These are phyloP conservation scores for Metarhizium guizhouense DNA, from an alignment of 2,329 filamentous ascomycete genomes.

Conservation along the genomic window DNA sequence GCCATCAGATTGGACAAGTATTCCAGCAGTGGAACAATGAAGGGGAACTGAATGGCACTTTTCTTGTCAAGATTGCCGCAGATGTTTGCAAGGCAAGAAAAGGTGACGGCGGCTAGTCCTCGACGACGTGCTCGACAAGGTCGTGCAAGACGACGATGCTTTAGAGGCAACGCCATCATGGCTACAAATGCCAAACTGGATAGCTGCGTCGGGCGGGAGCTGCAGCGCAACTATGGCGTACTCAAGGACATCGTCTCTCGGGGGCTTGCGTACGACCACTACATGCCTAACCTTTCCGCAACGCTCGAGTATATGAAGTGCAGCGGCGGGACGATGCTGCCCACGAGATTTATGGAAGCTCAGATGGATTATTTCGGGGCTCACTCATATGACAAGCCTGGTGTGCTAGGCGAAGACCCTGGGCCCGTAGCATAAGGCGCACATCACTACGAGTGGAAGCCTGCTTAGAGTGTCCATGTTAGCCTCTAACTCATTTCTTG, in stretches of 20 bases:
- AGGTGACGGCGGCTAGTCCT: slow-evolving; percentile 32
- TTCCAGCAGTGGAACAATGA: slow-evolving; percentile 52
- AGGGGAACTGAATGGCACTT: slow-evolving; percentile 37
- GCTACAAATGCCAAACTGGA: neutral
- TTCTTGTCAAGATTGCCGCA: neutral
- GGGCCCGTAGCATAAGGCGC: no score
- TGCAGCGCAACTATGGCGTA: slow-evolving; percentile 28
- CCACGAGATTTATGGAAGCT: slow-evolving; percentile 62
- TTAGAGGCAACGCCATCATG: neutral
- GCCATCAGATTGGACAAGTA: slow-evolving; percentile 51
- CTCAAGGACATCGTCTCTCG: slow-evolving; percentile 49
- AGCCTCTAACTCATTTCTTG: no score
- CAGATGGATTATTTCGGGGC: slow-evolving; percentile 63
- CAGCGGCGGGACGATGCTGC: slow-evolving; percentile 46
- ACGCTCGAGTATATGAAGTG: slow-evolving; percentile 62
- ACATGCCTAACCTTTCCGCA: slow-evolving; percentile 50
- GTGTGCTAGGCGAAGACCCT: no score
- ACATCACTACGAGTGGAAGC: no score
- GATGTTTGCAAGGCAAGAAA: neutral
- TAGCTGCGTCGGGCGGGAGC: neutral
- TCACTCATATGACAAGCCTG: slow-evolving; percentile 25
- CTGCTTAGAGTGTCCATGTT: no score
- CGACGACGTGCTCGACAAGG: slow-evolving; percentile 56
- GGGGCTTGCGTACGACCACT: slow-evolving; percentile 46
- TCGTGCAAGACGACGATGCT: slow-evolving; percentile 56